Evolutionary conservation across 805 yeast genomes (phyloP).

Genomic region (Tetrapisispora arboricola): DNA sequence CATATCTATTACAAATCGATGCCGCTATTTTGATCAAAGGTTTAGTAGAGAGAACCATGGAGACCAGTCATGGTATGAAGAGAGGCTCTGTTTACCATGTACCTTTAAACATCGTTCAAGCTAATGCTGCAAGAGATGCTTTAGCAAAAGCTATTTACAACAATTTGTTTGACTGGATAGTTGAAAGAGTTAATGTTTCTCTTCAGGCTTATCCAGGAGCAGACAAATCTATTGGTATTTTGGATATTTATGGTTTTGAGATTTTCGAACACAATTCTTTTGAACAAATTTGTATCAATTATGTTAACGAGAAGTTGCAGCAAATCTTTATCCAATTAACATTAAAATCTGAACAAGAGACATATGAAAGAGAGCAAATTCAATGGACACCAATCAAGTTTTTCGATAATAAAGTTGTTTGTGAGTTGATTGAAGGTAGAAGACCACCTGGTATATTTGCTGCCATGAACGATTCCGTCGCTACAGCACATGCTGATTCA

Average conservation of each 20-base stretch:
- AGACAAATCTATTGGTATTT: slow-evolving; percentile 74
- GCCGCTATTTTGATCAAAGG: slow-evolving; percentile 55
- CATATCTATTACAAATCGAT: slow-evolving; percentile 78
- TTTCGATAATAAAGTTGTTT: slow-evolving; percentile 91
- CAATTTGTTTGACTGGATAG: slow-evolving; percentile 94
- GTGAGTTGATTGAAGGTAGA: slow-evolving; percentile 87
- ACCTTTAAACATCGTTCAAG: slow-evolving; percentile 85
- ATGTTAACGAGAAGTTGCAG: slow-evolving; percentile 90
- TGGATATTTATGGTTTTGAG: slow-evolving; percentile 94
- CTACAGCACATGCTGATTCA: slow-evolving; percentile 97
- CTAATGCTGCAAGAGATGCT: slow-evolving; percentile 91
- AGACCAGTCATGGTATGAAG: slow-evolving; percentile 79
- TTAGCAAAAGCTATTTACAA: slow-evolving; percentile 89
- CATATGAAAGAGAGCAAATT: slow-evolving; percentile 88
- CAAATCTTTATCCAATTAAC: slow-evolving; percentile 95
- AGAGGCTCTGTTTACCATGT: slow-evolving; percentile 92
- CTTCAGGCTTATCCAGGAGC: slow-evolving; percentile 45
- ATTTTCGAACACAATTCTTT: slow-evolving; percentile 91
- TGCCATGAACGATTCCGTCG: slow-evolving; percentile 91
- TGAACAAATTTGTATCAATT: slow-evolving; percentile 91
- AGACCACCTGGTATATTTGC: slow-evolving; percentile 97
- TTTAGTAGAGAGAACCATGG: slow-evolving; percentile 71
- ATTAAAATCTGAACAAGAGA: slow-evolving; percentile 94
- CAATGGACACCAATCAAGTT: slow-evolving; percentile 96
- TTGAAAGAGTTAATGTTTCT: slow-evolving; percentile 76